Evolutionary conservation across 495 filamentous ascomycete genomes (phyloP), one percentile per base, ranked within the genome.

Genomic region (Aspergillus biplanus): DNA sequence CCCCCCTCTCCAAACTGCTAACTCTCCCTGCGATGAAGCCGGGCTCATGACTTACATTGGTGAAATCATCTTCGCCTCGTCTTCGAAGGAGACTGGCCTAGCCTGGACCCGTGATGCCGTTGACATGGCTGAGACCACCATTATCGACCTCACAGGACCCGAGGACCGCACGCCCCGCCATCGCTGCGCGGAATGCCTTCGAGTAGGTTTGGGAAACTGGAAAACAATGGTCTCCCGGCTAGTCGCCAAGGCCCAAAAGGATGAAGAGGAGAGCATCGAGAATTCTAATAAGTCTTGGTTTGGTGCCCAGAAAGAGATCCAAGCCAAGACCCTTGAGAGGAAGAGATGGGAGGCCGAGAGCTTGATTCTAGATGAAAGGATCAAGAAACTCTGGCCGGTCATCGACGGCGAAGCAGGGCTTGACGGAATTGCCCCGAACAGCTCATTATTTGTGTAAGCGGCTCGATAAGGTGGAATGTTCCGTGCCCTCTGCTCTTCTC

Each of bases 1-100:
- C 15, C 83, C 89, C 0, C 86, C 91, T 0, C 57, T 80, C 4
- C 87, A 89, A 37, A 83, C 84, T 34, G 59, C 82, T 0, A 76
- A 78, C 32, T 87, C 90, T 56, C 75, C 82, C 33, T 97, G 95
- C 80, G 89, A 92, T 55, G 92, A 97, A 72, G 92, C 92, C 4
- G 90, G 84, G 6, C 76, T 97, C 4, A 90, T 93, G 87, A 83
- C 90, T 18, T 92, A 97, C 74, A 92, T 99, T 60, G 96, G 94
- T 58, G 95, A 99, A 78, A 93, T 98, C 63, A 75, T 99, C 52
- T 98, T 89, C 78, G 85, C 92, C 1, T 83, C 83, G 7, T 80
- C 83, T 12, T 77, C 73, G 5, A 80, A 81, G 35, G 84, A 89
- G 48, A 84, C 87, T 58, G 93, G 92, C 1, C 81, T 97, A 8